Conservation (phyloP, 768 basidiomycete genomes). For the Suillus decipiens region DNA sequence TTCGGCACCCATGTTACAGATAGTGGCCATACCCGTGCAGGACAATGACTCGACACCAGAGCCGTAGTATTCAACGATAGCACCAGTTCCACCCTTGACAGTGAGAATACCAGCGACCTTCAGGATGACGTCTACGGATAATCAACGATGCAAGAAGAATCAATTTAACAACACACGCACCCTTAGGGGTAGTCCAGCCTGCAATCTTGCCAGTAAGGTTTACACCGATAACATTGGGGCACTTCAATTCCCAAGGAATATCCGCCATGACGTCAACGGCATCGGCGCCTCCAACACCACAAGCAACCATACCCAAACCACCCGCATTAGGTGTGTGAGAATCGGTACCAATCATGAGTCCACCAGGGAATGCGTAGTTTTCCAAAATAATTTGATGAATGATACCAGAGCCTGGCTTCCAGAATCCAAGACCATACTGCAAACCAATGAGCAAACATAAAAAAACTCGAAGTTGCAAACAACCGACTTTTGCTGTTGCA, state of each 20-base stretch:
- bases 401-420: conserved; percentile 99
- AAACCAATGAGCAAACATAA: background rate
- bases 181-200: conserved; percentile 99
- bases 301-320: conserved; percentile 98
- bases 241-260: conserved; percentile 99
- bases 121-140: conserved; percentile 83
- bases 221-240: conserved; percentile 98
- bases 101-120: conserved; percentile 99
- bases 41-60: conserved; percentile 95
- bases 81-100: conserved; percentile 99
- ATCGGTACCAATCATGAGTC: conserved; percentile 99
- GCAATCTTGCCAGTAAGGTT: conserved; percentile 92
- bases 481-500: conserved; percentile 81
- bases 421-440: conserved; percentile 98
- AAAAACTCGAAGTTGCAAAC: background rate
- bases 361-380: conserved; percentile 99
- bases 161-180: conserved; percentile 38
- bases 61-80: conserved; percentile 97
- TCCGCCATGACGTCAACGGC: conserved; percentile 99
- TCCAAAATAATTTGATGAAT: conserved; percentile 99
- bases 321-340: conserved; percentile 99
- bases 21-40: conserved; percentile 98
- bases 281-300: conserved; percentile 99
- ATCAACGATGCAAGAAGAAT: conserved; percentile 6
- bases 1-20: conserved; percentile 99